These are phyloP conservation scores for Zymoseptoria pseudotritici DNA, from an alignment of 2,329 filamentous ascomycete genomes.

Conservation along the genomic window DNA sequence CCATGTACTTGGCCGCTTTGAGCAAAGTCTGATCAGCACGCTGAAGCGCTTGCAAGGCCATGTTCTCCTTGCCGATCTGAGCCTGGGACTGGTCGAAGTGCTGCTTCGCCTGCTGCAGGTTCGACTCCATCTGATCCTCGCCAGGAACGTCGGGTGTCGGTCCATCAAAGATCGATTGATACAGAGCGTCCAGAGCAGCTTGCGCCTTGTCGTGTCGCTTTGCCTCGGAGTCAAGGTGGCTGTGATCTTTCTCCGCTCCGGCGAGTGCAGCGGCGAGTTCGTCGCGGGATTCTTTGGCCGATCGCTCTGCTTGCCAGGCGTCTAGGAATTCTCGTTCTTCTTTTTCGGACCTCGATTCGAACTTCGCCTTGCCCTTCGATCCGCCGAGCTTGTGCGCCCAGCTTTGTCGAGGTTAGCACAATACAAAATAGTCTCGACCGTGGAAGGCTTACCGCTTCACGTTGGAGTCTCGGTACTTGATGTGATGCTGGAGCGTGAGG, in stretches of 20 bases:
- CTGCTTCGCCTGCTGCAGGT: conserved; percentile 29
- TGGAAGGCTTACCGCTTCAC: conserved; percentile 35
- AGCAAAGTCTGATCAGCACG: conserved; percentile 35
- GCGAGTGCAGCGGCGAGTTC: conserved; percentile 35
- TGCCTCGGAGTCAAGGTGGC: conserved; percentile 33
- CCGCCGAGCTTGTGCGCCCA: conserved; percentile 47
- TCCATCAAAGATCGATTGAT: conserved; percentile 48
- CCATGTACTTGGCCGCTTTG: conserved; percentile 33
- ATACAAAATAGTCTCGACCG: not conserved
- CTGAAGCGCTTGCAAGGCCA: conserved; percentile 30
- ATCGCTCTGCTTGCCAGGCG: conserved; percentile 43
- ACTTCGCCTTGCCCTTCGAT: conserved; percentile 39
- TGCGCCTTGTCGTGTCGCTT: conserved; percentile 37
- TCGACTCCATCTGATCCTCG: conserved; percentile 44
- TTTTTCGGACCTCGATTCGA: conserved; percentile 43
- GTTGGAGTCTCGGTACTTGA: conserved; percentile 47
- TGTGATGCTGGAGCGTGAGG: conserved; percentile 34
- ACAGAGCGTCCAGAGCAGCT: conserved; percentile 44
- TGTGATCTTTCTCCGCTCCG: conserved; percentile 33
- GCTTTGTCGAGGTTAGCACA: not conserved
- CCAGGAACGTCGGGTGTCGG: conserved; percentile 47
- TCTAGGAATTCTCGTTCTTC: conserved; percentile 52
- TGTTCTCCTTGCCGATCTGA: conserved; percentile 35
- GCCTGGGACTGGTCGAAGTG: conserved; percentile 34
- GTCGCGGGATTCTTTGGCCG: conserved; percentile 38